Evolutionary conservation across 805 yeast species (phyloP).

Genomic region (Wickerhamiella slavikovae): DNA sequence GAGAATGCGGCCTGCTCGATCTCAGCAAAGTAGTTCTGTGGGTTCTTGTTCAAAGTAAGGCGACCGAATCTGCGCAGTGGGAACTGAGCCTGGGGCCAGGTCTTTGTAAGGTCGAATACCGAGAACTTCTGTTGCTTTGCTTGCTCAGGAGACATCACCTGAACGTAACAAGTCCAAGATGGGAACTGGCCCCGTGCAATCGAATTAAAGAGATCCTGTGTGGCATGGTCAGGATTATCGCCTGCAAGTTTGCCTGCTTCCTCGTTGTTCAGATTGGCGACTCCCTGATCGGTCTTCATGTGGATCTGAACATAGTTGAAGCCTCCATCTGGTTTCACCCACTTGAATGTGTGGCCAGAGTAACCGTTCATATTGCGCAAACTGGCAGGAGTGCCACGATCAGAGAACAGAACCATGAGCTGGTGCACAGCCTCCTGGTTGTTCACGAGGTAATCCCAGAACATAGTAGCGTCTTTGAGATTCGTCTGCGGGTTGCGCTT

Average conservation of each 20-base stretch:
- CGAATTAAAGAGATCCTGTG: slow-evolving; percentile 24
- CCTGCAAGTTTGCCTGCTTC: slow-evolving; percentile 29
- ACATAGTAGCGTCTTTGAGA: slow-evolving; percentile 31
- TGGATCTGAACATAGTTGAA: slow-evolving; percentile 38
- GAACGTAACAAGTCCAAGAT: slow-evolving; percentile 32
- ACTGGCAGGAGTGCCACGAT: slow-evolving; percentile 36
- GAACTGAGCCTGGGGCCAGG: slow-evolving; percentile 36
- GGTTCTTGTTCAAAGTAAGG: slow-evolving; percentile 33
- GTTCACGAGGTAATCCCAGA: slow-evolving; percentile 36
- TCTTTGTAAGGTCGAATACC: slow-evolving; percentile 33
- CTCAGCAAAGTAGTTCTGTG: slow-evolving; percentile 30
- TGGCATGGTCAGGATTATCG: slow-evolving; percentile 30
- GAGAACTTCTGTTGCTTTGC: slow-evolving; percentile 30
- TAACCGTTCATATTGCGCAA: slow-evolving; percentile 40
- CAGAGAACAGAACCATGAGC: slow-evolving; percentile 34
- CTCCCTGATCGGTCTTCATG: slow-evolving; percentile 29
- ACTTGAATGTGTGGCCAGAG: slow-evolving; percentile 45
- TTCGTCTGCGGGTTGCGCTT: slow-evolving; percentile 48
- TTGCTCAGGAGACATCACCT: slow-evolving; percentile 37
- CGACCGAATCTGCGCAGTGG: slow-evolving; percentile 37
- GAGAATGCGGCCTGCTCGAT: slow-evolving; percentile 45
- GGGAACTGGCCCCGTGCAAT: slow-evolving; percentile 31
- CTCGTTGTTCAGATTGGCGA: slow-evolving; percentile 24
- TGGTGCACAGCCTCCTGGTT: slow-evolving; percentile 41
- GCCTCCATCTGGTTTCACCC: slow-evolving; percentile 29